Conservation (phyloP, 2,329 filamentous ascomycete genomes). For the Diaporthe amygdali region DNA sequence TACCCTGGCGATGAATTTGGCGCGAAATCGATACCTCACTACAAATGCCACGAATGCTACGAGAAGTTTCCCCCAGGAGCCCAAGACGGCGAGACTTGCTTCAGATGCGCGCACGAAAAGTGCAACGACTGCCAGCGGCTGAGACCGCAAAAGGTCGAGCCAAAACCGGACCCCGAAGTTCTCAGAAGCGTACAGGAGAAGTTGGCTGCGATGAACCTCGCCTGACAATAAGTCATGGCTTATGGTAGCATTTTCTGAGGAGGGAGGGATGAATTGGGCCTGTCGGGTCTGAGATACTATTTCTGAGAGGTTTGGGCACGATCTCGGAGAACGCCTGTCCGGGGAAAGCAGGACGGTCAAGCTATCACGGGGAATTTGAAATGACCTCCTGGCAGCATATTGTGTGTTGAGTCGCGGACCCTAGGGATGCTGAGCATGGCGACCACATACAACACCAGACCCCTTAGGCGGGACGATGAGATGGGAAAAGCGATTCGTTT, state of each 20-base stretch:
- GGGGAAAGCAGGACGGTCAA: neutral
- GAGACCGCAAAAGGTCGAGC: constrained; percentile 64
- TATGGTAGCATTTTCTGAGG: neutral
- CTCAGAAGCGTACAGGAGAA: constrained; percentile 62
- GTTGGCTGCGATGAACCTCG: constrained; percentile 49
- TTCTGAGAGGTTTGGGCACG: neutral
- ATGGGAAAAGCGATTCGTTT: neutral
- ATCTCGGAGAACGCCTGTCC: neutral
- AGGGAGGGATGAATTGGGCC: neutral
- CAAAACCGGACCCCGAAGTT: constrained; percentile 65
- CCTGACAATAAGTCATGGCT: neutral
- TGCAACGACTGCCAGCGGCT: constrained; percentile 64
- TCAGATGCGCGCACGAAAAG: constrained; percentile 64
- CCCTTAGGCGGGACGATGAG: neutral
- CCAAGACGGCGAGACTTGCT: constrained; percentile 59
- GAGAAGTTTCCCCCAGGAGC: constrained; percentile 58
- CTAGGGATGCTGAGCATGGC: too few species aligned
- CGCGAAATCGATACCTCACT: constrained; percentile 54
- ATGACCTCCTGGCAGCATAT: too few species aligned
- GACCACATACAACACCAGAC: neutral
- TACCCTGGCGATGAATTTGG: constrained; percentile 71
- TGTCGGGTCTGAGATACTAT: too few species aligned
- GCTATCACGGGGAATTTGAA: neutral
- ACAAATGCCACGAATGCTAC: constrained; percentile 68
- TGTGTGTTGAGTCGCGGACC: neutral